A percentile compares a stretch with the other conserved stretches of the same genome.
phyloP scores from a whole-genome alignment of 208 protist species.

The Trypanosoma avium region DNA sequence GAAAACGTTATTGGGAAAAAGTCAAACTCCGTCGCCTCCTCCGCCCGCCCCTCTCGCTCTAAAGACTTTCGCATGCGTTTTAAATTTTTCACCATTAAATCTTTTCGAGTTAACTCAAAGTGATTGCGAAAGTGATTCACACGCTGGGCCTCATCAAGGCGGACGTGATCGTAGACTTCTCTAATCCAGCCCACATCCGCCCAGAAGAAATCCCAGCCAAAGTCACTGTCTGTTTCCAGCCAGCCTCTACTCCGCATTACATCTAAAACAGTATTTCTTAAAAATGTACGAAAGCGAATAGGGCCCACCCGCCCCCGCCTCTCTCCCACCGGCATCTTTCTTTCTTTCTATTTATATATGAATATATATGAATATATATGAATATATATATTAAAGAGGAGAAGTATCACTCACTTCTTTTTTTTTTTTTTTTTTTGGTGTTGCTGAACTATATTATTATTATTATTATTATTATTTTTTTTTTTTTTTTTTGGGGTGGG shows the following conservation, averaged over 20 bases:
- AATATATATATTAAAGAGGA: too few relatives aligned
- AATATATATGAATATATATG: too few relatives aligned
- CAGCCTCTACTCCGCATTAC: conserved; percentile 91
- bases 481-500: too few relatives aligned
- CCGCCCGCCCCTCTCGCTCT: conserved; percentile 80
- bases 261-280: conserved; percentile 91
- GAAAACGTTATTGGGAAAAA: conserved; percentile 95
- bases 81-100: conserved; percentile 95
- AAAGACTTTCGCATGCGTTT: conserved; percentile 90
- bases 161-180: conserved; percentile 89
- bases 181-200: conserved; percentile 92
- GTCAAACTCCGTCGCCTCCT: conserved; percentile 88
- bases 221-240: conserved; percentile 91
- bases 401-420: too few relatives aligned
- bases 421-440: too few relatives aligned
- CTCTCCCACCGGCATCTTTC: conserved; percentile 30
- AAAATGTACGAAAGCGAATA: conserved; percentile 83
- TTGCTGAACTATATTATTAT: too few relatives aligned
- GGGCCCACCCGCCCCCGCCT: conserved; percentile 44
- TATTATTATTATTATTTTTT: too few relatives aligned
- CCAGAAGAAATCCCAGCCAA: conserved; percentile 94
- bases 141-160: conserved; percentile 82
- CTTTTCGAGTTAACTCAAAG: conserved; percentile 96
- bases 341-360: too few relatives aligned
- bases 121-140: conserved; percentile 97